phyloP scores from a whole-genome alignment of 73 alveolate species.

The Symbiodinium pilosum region DNA sequence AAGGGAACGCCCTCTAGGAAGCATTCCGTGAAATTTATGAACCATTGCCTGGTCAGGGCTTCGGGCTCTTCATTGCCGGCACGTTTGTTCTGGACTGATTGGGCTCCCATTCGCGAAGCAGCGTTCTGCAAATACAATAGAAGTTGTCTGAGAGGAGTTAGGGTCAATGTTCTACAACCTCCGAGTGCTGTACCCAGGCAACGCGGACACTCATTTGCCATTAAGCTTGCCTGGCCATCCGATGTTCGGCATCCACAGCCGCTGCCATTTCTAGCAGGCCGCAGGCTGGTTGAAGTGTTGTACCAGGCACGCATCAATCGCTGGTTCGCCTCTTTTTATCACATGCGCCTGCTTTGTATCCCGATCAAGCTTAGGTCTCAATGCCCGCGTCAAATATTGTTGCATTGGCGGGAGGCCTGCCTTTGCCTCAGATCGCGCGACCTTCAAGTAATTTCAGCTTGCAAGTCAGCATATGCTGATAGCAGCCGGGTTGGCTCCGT shows the following conservation, averaged over 20 bases:
- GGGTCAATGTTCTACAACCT: conserved; percentile 85
- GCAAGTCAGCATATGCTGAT: neutral
- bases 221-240: neutral
- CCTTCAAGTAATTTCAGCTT: neutral
- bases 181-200: conserved; percentile 75
- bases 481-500: no score
- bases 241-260: neutral
- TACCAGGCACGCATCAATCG: conserved; percentile 15
- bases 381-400: conserved; percentile 87
- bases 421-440: neutral
- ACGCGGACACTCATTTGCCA: neutral
- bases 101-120: no score
- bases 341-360: no score
- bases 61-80: conserved; percentile 90
- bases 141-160: conserved; percentile 18
- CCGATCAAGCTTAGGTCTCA: neutral
- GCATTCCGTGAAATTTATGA: no score
- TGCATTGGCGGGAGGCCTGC: conserved; percentile 92
- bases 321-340: no score
- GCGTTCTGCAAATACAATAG: no score
- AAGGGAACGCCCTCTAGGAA: no score
- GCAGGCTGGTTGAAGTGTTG: conserved; percentile 2
- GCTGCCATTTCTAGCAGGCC: neutral
- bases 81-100: conserved; percentile 67
- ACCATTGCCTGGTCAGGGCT: conserved; percentile 41